Evolutionary conservation across 495 filamentous ascomycete species (phyloP), one percentile per base, ranked within the genome.

Genomic region (Podospora tetraspora): DNA sequence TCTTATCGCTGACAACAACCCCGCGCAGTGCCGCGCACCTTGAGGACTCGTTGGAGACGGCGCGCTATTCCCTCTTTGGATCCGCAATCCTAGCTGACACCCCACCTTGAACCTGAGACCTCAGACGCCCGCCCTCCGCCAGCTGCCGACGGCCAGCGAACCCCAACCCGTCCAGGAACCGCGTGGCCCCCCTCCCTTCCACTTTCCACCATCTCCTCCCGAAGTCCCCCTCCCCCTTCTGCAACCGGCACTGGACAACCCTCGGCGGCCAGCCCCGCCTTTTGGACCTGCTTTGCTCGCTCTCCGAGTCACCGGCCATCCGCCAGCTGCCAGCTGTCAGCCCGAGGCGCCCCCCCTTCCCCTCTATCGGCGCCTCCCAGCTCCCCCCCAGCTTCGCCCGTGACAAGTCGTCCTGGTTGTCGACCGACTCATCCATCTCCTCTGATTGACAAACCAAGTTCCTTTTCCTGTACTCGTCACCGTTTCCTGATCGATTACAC

Each of bases 251-350:
- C 57, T 23, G 37, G 52, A 66, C 19, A 25, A 37, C 57, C 27
- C 32, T 23, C 43, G 59, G 63, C 59, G 23, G 66, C 61, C 25
- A 62, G 66, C 66, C 66, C 66, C 66, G 66, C 66, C 59, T 58
- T 68, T 63, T 16, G 24, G 23, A 37, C 68, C 62, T 65, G 68
- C 64, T 61, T 60, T 64, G 19, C 60, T 5, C 62, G 27, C 60
- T 61, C 52, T 52, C 57, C 61, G 60, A 67, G 43, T 63, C 56
- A 60, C 65, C 32, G 43, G 43, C 43, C 6, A 60, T 62, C 12
- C 57, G 43, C 19, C 43, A n/a, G 43, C 57, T 16, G 37, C 64
- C 32, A 58, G n/a, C 68, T 66, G 63, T 63, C 62, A 52, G 3
- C 1, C 43, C 19, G 43, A 27, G 21, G 21, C 37, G 24, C 32